Evolutionary conservation across 768 basidiomycete genomes (phyloP), one percentile per base, ranked within the genome.

Genomic region (Pleurotus ostreatus): DNA sequence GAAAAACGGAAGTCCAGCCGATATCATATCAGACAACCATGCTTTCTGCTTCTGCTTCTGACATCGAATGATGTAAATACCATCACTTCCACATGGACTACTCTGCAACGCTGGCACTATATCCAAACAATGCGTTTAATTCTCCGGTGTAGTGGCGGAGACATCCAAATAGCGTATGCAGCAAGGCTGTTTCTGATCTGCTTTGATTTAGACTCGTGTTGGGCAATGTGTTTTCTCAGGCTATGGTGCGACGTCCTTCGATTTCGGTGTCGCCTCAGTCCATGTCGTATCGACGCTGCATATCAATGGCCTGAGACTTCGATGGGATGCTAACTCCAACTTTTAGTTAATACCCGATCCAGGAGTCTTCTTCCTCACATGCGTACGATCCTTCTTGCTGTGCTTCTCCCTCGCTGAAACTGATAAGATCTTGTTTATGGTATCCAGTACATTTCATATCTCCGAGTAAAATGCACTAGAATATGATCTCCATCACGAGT

Each of bases 161-260:
- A 16, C 51, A 16, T 23, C 51, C 51, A 41, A 53, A 53, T 18
- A 53, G 39, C 51, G 51, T 53, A 53, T 39, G 5, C 37, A 30
- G 39, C 51, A 16, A 53, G 38, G 16, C 51, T 53, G 23, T 41
- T 53, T 53, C 39, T 53, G 51, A 41, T 18, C 51, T 53, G 39
- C 18, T 20, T 41, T 20, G 49, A 30, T 34, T 51, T 51, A 51
- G 49, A 38, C 49, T 51, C 34, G 37, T 51, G 49, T 51, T 9
- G n/a, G 20, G 15, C 20, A n/a, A 44, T 22, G 20, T n/a, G 41
- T 43, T 20, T 43, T 43, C 41, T 43, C 41, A 34, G 30, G 30
- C 30, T 34, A 12, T 43, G 41, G 15, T 43, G 41, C 11, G 12
- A 8, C 6, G 41, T 22, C 41, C 41, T 16, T 16, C 41, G 7